These are phyloP conservation scores for Thermomyces lanuginosus DNA, from an alignment of 2,329 filamentous ascomycete species.

Conservation along the genomic window DNA sequence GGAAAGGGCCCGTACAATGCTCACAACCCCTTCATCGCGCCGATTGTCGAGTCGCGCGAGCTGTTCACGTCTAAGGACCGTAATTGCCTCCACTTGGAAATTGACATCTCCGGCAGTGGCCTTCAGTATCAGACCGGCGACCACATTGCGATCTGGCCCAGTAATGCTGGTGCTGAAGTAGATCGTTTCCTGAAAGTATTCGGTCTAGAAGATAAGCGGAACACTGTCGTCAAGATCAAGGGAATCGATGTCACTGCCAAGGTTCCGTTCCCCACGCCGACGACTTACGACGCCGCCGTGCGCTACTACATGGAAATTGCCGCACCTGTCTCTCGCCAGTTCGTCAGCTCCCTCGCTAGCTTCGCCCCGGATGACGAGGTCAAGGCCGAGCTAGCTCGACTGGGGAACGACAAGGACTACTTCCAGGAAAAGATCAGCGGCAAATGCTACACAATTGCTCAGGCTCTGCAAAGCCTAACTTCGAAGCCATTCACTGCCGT, in stretches of 20 bases:
- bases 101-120: conserved; percentile 79
- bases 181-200: conserved; percentile 73
- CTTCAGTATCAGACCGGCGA: conserved; percentile 91
- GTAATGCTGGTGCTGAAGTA: conserved; percentile 81
- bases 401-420: conserved; percentile 87
- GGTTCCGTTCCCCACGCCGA: conserved; percentile 92
- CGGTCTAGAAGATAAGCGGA: conserved; percentile 57
- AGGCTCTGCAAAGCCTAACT: conserved; percentile 59
- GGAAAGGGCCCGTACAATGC: conserved; percentile 85
- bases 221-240: conserved; percentile 76
- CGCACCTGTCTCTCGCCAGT: conserved; percentile 89
- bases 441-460: conserved; percentile 76
- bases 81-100: conserved; percentile 93
- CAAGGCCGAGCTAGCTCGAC: conserved; percentile 75
- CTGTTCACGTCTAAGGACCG: conserved; percentile 77
- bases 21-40: conserved; percentile 93
- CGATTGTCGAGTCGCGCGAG: conserved; percentile 79
- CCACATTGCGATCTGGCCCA: conserved; percentile 94
- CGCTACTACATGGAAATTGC: conserved; percentile 97
- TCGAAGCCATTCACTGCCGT: conserved; percentile 65
- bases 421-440: conserved; percentile 74
- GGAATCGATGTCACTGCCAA: conserved; percentile 88
- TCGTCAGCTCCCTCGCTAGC: conserved; percentile 68
- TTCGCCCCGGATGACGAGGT: conserved; percentile 74
- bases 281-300: conserved; percentile 82